Percentiles rank a stretch among this genome's conserved stretches.
Conservation (phyloP, 768 basidiomycete species). For the Suillus paluster region DNA sequence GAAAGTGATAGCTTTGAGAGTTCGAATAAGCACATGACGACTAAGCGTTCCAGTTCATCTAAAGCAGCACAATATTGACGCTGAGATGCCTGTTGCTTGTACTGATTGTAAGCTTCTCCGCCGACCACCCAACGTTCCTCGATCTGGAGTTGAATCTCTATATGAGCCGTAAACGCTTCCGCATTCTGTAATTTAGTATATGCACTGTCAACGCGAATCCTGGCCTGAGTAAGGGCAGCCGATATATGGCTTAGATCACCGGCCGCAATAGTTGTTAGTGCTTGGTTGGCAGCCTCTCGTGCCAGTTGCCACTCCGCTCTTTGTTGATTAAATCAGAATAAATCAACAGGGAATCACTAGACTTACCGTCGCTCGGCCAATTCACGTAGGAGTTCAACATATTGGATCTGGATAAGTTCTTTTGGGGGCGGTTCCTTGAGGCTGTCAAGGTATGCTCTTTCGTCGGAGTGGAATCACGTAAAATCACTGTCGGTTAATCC, state of each 20-base stretch:
- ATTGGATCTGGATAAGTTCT: neutral
- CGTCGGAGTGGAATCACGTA: too few species aligned
- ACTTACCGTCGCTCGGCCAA: neutral
- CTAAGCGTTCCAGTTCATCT: conserved; percentile 33
- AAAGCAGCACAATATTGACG: conserved; percentile 14
- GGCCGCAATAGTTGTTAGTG: neutral
- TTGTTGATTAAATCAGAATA: too few species aligned
- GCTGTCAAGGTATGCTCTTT: neutral
- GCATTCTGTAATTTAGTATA: conserved; percentile 9
- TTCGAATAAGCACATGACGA: conserved; percentile 35
- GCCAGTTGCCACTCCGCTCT: neutral
- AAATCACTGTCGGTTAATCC: too few species aligned
- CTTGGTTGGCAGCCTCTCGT: neutral
- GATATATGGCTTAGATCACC: neutral
- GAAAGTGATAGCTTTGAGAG: conserved; percentile 26
- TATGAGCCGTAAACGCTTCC: conserved; percentile 6
- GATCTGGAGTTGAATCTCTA: conserved; percentile 5
- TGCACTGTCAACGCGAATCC: conserved; percentile 1
- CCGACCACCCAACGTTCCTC: conserved; percentile 9
- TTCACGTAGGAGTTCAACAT: conserved; percentile 5
- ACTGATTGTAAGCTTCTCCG: conserved; percentile 7
- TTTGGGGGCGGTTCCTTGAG: neutral
- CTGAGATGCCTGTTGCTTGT: neutral
- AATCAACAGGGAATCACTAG: too few species aligned
- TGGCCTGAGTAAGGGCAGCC: neutral